Evolutionary conservation across 345 rosid species (phyloP).

Genomic region (Corymbia maculata): DNA sequence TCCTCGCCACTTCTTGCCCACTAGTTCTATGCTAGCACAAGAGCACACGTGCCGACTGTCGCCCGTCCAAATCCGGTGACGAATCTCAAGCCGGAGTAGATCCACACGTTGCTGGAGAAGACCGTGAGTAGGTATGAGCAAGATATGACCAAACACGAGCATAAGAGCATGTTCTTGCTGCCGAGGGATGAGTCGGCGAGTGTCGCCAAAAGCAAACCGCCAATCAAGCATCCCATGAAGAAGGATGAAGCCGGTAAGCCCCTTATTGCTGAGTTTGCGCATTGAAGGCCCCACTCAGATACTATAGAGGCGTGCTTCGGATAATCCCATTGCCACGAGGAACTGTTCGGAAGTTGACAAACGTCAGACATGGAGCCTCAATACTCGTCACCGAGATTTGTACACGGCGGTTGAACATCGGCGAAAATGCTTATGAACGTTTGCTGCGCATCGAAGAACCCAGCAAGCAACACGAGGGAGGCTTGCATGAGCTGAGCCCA

Average conservation of each 20-base stretch:
- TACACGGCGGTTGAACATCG: conserved; percentile 38
- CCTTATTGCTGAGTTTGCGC: conserved; percentile 26
- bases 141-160: conserved; percentile 34
- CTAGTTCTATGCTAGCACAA: conserved; percentile 37
- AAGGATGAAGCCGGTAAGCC: conserved; percentile 54
- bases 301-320: conserved; percentile 19
- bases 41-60: conserved; percentile 34
- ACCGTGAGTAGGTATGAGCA: conserved; percentile 19
- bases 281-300: conserved; percentile 46
- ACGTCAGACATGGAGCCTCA: conserved; percentile 10
- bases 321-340: conserved; percentile 44
- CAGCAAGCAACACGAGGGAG: conserved; percentile 34
- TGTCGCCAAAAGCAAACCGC: conserved; percentile 39
- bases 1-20: conserved; percentile 41
- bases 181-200: conserved; percentile 48
- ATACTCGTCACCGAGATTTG: neutral
- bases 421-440: conserved; percentile 51
- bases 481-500: conserved; percentile 33
- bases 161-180: conserved; percentile 41
- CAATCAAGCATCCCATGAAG: conserved; percentile 45
- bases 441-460: conserved; percentile 56
- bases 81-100: conserved; percentile 9
- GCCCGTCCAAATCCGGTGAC: conserved; percentile 37
- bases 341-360: conserved; percentile 21
- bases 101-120: conserved; percentile 20